Evolutionary conservation across 352 stramenopile genomes (phyloP).

Genomic region (Albugo laibachii): DNA sequence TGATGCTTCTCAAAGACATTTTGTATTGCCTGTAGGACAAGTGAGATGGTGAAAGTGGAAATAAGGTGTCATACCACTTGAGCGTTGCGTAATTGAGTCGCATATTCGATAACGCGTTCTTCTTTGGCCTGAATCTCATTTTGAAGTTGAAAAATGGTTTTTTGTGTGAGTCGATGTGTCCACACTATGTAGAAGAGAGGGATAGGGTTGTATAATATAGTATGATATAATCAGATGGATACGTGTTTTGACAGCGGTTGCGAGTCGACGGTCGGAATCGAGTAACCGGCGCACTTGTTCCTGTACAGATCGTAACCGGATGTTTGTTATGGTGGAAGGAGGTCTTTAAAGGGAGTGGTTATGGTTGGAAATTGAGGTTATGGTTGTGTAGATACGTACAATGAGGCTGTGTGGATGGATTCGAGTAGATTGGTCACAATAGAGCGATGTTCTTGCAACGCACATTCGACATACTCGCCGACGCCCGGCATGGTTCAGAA

Average conservation of each 20-base stretch:
- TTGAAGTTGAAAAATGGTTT: conserved; percentile 34
- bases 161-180: conserved; percentile 46
- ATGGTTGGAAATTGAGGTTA: background rate
- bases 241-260: conserved; percentile 57
- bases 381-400: conserved; percentile 10
- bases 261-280: conserved; percentile 52
- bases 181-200: conserved; percentile 17
- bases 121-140: conserved; percentile 45
- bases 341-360: conserved; percentile 12
- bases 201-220: background rate
- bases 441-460: conserved; percentile 65
- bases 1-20: conserved; percentile 47
- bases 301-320: conserved; percentile 50
- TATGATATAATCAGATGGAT: background rate
- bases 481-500: conserved; percentile 24
- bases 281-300: conserved; percentile 56
- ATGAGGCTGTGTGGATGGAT: conserved; percentile 38
- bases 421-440: conserved; percentile 70
- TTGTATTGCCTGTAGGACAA: conserved; percentile 18
- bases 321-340: conserved; percentile 51
- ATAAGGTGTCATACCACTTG: conserved; percentile 16
- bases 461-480: conserved; percentile 45
- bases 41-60: background rate
- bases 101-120: conserved; percentile 44
- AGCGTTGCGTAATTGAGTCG: conserved; percentile 31